Conservation (phyloP, 2,329 filamentous ascomycete species). For the Fusarium cicatricum region DNA sequence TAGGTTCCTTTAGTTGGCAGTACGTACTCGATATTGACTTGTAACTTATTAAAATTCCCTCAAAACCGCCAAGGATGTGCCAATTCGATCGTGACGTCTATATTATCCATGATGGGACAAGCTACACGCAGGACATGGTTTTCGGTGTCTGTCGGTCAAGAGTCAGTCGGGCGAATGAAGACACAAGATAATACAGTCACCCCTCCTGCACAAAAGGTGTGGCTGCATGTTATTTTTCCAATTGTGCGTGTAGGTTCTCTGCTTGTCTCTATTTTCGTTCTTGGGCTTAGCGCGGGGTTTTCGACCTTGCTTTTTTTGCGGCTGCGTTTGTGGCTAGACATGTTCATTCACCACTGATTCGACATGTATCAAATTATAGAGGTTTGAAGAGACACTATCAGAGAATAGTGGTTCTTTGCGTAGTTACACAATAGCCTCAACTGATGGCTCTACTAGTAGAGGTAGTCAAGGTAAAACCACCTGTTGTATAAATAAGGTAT, state of each 20-base stretch:
- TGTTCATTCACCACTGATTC: conserved; percentile 27
- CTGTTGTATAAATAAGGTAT: no score
- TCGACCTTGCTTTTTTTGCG: neutral
- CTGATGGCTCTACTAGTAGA: no score
- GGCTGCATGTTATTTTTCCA: neutral
- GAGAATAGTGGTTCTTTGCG: no score
- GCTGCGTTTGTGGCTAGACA: neutral
- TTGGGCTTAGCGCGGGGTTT: conserved; percentile 31
- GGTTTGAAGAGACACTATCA: no score
- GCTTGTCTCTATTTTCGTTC: conserved; percentile 2
- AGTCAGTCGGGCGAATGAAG: neutral
- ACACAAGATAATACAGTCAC: neutral
- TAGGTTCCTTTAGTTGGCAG: no score
- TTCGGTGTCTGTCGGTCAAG: conserved; percentile 24
- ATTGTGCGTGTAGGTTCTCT: neutral
- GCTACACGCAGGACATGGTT: neutral
- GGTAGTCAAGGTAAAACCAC: no score
- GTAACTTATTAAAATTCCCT: no score
- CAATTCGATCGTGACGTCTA: neutral
- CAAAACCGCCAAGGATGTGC: no score
- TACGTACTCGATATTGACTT: no score
- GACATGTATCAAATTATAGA: neutral
- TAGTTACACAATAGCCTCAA: no score
- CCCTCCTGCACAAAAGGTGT: neutral
- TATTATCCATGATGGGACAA: neutral